Evolutionary conservation across 768 basidiomycete species (phyloP).

Genomic region (Suillus placidus): DNA sequence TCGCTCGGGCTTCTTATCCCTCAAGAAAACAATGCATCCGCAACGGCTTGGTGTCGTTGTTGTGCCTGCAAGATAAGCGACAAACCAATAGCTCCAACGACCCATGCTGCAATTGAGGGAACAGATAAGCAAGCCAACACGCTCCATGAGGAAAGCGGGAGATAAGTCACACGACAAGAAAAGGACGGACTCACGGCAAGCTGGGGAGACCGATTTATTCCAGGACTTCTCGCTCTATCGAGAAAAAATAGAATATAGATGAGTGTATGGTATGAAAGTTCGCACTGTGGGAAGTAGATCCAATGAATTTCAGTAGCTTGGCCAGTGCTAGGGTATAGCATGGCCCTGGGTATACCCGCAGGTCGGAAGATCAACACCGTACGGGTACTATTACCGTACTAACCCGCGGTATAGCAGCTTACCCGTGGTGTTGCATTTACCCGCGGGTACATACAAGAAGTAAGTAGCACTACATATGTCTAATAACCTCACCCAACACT

Average conservation of each 20-base stretch:
- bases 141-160: constrained; percentile 13
- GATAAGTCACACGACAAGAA: background rate
- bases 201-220: constrained; percentile 2
- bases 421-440: no score
- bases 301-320: no score
- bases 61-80: constrained; percentile 16
- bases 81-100: background rate
- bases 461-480: no score
- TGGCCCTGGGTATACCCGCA: no score
- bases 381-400: no score
- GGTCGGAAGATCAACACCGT: no score
- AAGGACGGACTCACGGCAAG: constrained; percentile 1
- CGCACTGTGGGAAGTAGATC: no score
- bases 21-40: constrained; percentile 12
- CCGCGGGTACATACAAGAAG: no score
- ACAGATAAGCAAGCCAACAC: constrained; percentile 23
- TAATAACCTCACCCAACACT: no score
- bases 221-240: constrained; percentile 17
- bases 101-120: background rate
- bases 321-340: no score
- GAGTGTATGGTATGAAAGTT: constrained; percentile 22
- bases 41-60: background rate
- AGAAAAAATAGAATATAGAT: constrained; percentile 8
- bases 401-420: no score
- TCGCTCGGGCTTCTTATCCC: constrained; percentile 15